Base-by-base conservation (phyloP, 176 grass and related monocot genomes). In the Zoysia japonica region DNA sequence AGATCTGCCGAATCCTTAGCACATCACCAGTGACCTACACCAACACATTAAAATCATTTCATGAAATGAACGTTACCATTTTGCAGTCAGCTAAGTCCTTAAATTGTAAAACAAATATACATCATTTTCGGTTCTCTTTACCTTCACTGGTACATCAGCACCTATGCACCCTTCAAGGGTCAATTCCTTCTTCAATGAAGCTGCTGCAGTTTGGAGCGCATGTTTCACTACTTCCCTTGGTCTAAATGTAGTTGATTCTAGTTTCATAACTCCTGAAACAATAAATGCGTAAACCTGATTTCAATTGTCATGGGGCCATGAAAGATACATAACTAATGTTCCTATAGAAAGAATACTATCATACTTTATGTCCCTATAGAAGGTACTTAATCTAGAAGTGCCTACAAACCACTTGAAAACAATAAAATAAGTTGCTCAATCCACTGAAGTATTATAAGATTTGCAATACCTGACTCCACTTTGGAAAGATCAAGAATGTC, bases 401-500 rank as follows among this genome's bases (percentile, higher is more conserved):
- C 28, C 28, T 28, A 28, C 28, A 28, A 28, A 28, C 28, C 39
- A 80, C 77, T 71, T 77, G 5, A 65, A 71, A 73, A 47, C 48
- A 77, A 40, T 10, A 70, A 47, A 72, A n/a, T 28, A 28, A 28
- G 28, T 28, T 28, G 28, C 28, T 13, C 19, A 67, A 44, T 20
- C 67, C 7, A 13, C 37, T 63, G 37, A 56, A 49, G 38, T 80
- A 49, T 67, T 11, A 50, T 74, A 46, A 77, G 10, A 63, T 64
- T 60, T 74, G 42, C 72, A 63, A 49, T 93, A 97, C 94, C 94
- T 93, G 91, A 97, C 59, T 97, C 94, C 53, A 93, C 94, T 88
- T 97, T 97, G 19, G 94, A 97, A 84, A 97, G 89, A 84, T 97
- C 94, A 84, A 97, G 94, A 67, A 97, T 97, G 72, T 97, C 94